Percentiles rank a stretch among this genome's conserved stretches.
phyloP scores from a whole-genome alignment of 306 rosid genomes.

The Pyrus bretschneideri region DNA sequence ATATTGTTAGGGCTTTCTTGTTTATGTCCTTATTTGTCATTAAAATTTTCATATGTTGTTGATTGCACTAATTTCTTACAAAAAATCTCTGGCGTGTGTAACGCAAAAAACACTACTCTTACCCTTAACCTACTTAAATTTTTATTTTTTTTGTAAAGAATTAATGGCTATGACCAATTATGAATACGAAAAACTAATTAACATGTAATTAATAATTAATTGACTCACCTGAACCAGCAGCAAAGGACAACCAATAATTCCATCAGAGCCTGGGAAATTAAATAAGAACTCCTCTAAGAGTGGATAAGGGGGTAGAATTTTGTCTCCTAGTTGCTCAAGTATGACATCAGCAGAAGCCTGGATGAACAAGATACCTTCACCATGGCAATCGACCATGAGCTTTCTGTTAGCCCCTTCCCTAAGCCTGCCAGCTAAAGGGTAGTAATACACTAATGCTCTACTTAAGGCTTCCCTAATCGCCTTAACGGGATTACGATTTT shows the following conservation, averaged over 20 bases:
- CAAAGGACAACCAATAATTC: background rate
- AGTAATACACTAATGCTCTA: slow-evolving; percentile 19
- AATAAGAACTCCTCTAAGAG: slow-evolving; percentile 17
- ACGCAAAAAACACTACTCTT: too few relatives aligned
- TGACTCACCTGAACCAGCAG: slow-evolving; percentile 3
- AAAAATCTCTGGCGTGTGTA: too few relatives aligned
- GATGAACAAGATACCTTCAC: slow-evolving; percentile 19
- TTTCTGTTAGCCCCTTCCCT: slow-evolving; percentile 18
- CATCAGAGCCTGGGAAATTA: slow-evolving; percentile 5
- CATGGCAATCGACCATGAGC: slow-evolving; percentile 23
- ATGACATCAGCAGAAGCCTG: slow-evolving; percentile 13
- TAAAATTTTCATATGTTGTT: too few relatives aligned
- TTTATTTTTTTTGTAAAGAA: background rate
- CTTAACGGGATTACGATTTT: background rate
- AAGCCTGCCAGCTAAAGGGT: slow-evolving; percentile 33
- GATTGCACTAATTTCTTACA: too few relatives aligned
- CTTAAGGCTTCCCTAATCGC: slow-evolving; percentile 17
- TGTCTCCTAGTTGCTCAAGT: slow-evolving; percentile 10
- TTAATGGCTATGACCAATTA: background rate
- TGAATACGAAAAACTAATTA: background rate
- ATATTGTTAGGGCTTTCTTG: too few relatives aligned
- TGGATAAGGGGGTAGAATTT: slow-evolving; percentile 12
- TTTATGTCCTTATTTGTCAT: too few relatives aligned
- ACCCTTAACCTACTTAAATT: too few relatives aligned
- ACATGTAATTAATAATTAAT: background rate